These are phyloP conservation scores for Micromonas pusilla DNA, from an alignment of 139 green algal genomes.

Conservation along the genomic window DNA sequence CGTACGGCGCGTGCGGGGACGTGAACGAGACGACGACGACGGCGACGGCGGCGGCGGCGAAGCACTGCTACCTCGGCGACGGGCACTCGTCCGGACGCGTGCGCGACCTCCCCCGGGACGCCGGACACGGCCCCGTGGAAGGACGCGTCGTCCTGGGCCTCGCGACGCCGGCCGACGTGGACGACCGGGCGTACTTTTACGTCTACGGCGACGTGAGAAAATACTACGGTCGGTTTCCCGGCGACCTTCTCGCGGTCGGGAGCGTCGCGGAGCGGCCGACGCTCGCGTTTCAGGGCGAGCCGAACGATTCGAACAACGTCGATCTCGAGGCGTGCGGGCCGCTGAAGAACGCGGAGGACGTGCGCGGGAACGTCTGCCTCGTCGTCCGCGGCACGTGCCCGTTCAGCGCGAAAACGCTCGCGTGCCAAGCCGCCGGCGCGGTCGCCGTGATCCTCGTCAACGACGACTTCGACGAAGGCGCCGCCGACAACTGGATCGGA, in stretches of 20 bases:
- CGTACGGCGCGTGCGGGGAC: not conserved
- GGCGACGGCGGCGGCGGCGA: too few relatives aligned
- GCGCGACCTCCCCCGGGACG: not conserved
- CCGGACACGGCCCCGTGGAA: not conserved
- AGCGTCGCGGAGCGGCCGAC: too few relatives aligned
- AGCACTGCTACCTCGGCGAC: not conserved
- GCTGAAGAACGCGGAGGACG: not conserved
- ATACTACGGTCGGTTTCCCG: not conserved
- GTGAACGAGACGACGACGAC: not conserved
- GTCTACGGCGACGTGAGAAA: not conserved
- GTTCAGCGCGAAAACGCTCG: slow-evolving; percentile 12
- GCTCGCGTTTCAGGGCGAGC: not conserved
- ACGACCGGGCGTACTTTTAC: not conserved
- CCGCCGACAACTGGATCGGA: slow-evolving; percentile 4
- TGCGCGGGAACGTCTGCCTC: not conserved
- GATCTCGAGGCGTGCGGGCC: slow-evolving; percentile 8
- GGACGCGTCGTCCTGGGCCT: not conserved
- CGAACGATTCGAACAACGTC: not conserved
- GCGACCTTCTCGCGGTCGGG: too few relatives aligned
- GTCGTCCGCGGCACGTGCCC: slow-evolving; percentile 2
- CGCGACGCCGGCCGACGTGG: not conserved
- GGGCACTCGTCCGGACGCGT: not conserved
- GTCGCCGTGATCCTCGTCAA: slow-evolving; percentile 11
- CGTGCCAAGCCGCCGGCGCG: slow-evolving; percentile 1
- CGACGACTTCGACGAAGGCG: not conserved